Base-by-base conservation (phyloP, 495 filamentous ascomycete genomes). In the Hypoxylon lienhwacheense region DNA sequence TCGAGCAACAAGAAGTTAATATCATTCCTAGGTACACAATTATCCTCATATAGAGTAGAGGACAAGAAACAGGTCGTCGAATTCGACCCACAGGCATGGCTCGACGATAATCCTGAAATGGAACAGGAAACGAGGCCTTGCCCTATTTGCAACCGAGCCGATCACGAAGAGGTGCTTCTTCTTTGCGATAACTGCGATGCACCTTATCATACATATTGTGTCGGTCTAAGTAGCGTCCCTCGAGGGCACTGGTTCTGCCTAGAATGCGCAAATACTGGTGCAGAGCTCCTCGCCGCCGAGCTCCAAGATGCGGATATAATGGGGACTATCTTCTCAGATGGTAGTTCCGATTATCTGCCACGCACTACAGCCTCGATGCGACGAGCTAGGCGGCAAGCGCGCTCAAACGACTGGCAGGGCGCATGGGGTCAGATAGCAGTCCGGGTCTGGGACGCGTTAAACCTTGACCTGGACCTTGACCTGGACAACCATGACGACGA, bases 41-140 rank as follows among this genome's bases (percentile, higher is more conserved):
- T 85, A n/a, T 89, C 87, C n/a, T 85, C 85, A 19, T 96, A 96
- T 66, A 71, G 77, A 21, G 91, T 98, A 48, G 78, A 91, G 66
- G 88, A 96, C 66, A 91, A 89, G 69, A 85, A 88, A 54, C 93
- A 98, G 70, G 85, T 89, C 15, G 85, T 86, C 41, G 92, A 96
- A 25, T 83, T 95, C 64, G 92, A 97, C 63, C 84, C 86, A 7
- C 84, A 81, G 40, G 86, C 87, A 74, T 80, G 89, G 66, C 73
- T 88, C 28, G 88, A 89, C 42, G 83, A 87, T 25, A 85, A 89
- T 48, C 76, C 79, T 17, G 86, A 90, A 22, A 81, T 86, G 40
- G 74, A 84, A 39, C 63, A 74, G 34, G 79, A 82, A 47, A 72
- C 70, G 44, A 81, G 79, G 26, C 87, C 87, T 1, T 97, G 92